Evolutionary conservation across 2,329 filamentous ascomycete species (phyloP), one percentile per base, ranked within the genome.

Genomic region (Cytospora piceicola): DNA sequence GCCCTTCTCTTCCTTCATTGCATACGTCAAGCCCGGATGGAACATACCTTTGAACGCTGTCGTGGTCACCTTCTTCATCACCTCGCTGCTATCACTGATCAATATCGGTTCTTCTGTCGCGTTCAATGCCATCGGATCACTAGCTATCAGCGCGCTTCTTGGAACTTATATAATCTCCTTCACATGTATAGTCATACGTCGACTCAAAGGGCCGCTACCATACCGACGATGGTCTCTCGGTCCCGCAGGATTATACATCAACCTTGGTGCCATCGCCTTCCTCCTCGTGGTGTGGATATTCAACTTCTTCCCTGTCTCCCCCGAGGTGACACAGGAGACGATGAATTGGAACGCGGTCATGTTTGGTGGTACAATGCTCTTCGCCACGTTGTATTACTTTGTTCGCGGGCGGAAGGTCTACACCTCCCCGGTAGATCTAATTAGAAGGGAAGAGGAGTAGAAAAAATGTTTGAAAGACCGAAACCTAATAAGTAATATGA

Each of bases 321-420:
- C 77, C 42, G 68, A 73, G 1, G 77, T 81, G 1, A 77, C 73
- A 2, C 70, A 75, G 1, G 69, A 70, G 17, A 77, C 76, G 2
- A 83, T 84, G 77, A 85, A 86, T 71, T 85, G 81, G 81, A 79
- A 78, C 34, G 71, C 77, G n/a, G 74, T 82, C 8, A 77, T 84
- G 49, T 81, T 82, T 56, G 71, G 70, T 27, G 74, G 72, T 0
- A 74, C 78, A 12, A 76, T 81, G 63, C 51, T 77, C 6, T 75
- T 80, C 54, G 77, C 78, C 17, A 68, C 76, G 17, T 68, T 73
- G 1, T 81, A 81, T 68, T 82, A 80, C 68, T 70, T 75, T 57
- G 65, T 74, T 34, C 65, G 68, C 4, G 74, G 74, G 55, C 70
- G 53, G 60, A 69, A 70, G 57, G 52, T 42, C 22, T 74, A 74